A percentile compares a stretch with the other conserved stretches of the same genome.
These are phyloP conservation scores for Nakazawaea ambrosiae DNA, from an alignment of 805 yeast genomes.

Conservation along the genomic window DNA sequence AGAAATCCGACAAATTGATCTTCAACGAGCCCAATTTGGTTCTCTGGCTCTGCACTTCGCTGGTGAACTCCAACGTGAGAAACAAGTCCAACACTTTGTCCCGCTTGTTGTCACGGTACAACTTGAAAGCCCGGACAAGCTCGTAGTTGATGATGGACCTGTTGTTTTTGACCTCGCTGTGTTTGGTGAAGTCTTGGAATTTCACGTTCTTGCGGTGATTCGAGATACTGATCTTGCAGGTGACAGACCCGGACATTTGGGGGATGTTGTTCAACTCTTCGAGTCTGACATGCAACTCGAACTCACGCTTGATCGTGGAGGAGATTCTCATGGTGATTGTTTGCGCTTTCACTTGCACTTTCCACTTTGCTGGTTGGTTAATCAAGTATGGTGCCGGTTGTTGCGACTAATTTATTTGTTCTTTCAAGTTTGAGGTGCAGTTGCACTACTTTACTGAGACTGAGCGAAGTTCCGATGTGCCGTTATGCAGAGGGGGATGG, in stretches of 20 bases:
- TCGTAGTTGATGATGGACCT: conserved; percentile 40
- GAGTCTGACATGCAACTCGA: conserved; percentile 49
- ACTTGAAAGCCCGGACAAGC: conserved; percentile 24
- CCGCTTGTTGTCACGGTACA: conserved; percentile 31
- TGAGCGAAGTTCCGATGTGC: too few relatives aligned
- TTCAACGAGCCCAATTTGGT: conserved; percentile 58
- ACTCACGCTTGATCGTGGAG: conserved; percentile 35
- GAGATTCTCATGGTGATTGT: conserved; percentile 20
- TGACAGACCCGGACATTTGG: conserved; percentile 63
- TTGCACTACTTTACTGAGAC: too few relatives aligned
- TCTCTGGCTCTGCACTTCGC: conserved; percentile 24
- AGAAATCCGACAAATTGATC: conserved; percentile 68
- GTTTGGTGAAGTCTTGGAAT: conserved; percentile 32
- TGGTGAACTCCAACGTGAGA: conserved; percentile 30
- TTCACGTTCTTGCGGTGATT: conserved; percentile 11
- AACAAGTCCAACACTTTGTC: conserved; percentile 36
- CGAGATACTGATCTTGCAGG: conserved; percentile 33
- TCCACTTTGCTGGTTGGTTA: too few relatives aligned
- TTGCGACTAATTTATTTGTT: too few relatives aligned
- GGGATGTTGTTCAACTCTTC: conserved; percentile 82
- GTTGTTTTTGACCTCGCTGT: conserved; percentile 41
- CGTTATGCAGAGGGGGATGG: too few relatives aligned
- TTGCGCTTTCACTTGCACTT: too few relatives aligned
- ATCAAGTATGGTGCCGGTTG: too few relatives aligned
- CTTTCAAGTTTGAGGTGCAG: too few relatives aligned